These are phyloP conservation scores for Botrytis sinoallii DNA, from an alignment of 2,329 filamentous ascomycete species.

Conservation along the genomic window DNA sequence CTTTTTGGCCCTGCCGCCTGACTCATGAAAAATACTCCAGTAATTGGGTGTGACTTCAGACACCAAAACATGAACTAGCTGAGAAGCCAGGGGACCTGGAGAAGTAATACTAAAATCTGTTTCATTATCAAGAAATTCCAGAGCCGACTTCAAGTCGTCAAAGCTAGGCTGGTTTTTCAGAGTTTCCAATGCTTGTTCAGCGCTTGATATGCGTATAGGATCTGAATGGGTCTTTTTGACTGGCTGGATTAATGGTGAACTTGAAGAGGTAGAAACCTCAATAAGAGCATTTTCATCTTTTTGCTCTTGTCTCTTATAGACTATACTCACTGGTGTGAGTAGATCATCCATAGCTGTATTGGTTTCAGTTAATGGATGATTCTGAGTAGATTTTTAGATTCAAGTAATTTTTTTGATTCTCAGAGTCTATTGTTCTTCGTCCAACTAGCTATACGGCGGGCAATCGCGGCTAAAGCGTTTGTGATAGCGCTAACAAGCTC, in stretches of 20 bases:
- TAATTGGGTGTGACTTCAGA: conserved; percentile 76
- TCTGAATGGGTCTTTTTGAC: conserved; percentile 16
- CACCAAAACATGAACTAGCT: conserved; percentile 72
- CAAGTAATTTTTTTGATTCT: background rate
- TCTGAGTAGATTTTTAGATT: background rate
- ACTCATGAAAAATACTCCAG: conserved; percentile 63
- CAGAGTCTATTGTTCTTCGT: background rate
- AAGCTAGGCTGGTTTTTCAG: conserved; percentile 62
- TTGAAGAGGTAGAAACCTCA: conserved; percentile 25
- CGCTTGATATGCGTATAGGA: conserved; percentile 24
- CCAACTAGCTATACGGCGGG: background rate
- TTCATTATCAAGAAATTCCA: conserved; percentile 50
- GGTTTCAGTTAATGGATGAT: background rate
- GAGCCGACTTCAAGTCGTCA: conserved; percentile 49
- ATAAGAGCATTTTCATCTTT: conserved; percentile 26
- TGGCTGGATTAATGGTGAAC: conserved; percentile 18
- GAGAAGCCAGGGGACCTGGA: conserved; percentile 66
- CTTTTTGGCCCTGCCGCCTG: conserved; percentile 33
- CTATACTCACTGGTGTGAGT: conserved; percentile 47
- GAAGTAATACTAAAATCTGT: conserved; percentile 53
- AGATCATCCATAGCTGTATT: conserved; percentile 46
- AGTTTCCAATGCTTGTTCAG: conserved; percentile 53
- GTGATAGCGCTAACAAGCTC: conserved; percentile 19
- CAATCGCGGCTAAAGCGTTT: conserved; percentile 14
- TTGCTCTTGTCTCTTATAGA: conserved; percentile 31